Conservation (phyloP, 140 eudicot genomes). For the Ambrosia hybrid region DNA sequence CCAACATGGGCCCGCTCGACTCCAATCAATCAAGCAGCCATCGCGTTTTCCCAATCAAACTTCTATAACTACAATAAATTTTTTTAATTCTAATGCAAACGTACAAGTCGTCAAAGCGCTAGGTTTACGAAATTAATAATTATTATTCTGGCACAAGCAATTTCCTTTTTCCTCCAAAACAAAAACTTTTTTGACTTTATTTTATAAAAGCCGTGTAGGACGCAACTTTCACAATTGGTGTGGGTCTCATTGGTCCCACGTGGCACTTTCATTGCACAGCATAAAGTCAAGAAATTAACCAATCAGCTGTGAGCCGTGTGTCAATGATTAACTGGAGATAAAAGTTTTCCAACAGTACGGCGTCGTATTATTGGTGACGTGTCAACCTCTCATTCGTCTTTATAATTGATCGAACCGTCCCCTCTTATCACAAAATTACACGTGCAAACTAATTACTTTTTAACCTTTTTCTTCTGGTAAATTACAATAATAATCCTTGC, state of each 20-base stretch:
- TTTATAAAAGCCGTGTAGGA: constrained; percentile 42
- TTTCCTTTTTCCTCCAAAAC: constrained; percentile 13
- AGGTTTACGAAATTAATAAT: not conserved
- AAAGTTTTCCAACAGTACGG: constrained; percentile 17
- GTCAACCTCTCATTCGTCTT: constrained; percentile 3
- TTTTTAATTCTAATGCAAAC: rapidly evolving
- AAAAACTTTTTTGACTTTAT: constrained; percentile 41
- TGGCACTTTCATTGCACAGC: constrained; percentile 31
- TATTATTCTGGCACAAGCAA: not conserved
- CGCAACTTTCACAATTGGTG: constrained; percentile 37
- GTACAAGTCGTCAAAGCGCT: not conserved
- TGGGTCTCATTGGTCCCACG: constrained; percentile 40
- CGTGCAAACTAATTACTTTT: not conserved
- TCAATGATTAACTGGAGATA: constrained; percentile 22
- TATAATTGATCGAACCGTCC: constrained; percentile 14
- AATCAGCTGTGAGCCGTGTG: constrained; percentile 38
- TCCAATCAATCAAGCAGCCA: constrained; percentile 26
- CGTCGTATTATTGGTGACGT: constrained; percentile 25
- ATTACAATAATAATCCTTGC: not conserved
- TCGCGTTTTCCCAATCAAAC: constrained; percentile 13
- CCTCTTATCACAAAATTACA: not conserved
- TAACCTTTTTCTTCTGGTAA: not conserved
- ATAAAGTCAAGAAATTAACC: constrained; percentile 34
- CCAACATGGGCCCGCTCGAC: constrained; percentile 10
- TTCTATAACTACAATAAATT: not conserved